Percentiles rank a stretch among this genome's conserved stretches.
Evolutionary conservation across 495 filamentous ascomycete genomes (phyloP).

Genomic region (Apodospora peruviana): DNA sequence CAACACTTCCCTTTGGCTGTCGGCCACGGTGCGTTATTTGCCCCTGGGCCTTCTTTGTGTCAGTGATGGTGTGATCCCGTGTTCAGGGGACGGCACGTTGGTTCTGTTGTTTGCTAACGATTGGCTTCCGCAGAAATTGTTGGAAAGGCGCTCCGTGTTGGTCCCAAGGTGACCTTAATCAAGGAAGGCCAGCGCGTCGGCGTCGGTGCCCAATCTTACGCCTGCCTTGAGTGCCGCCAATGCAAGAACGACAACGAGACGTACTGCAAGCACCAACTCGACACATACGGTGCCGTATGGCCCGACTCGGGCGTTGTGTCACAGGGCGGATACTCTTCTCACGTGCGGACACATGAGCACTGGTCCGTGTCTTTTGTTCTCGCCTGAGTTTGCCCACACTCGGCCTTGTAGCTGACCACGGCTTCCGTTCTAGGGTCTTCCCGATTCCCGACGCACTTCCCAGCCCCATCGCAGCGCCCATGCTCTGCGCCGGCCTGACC

Average conservation of each 20-base stretch:
- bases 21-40: conserved; percentile 38
- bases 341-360: conserved; percentile 50
- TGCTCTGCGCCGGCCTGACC: conserved; percentile 86
- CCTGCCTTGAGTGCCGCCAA: conserved; percentile 50
- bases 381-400: neutral
- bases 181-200: conserved; percentile 52
- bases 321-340: conserved; percentile 51
- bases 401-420: neutral
- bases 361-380: conserved; percentile 27
- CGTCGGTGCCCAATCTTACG: conserved; percentile 51
- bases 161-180: conserved; percentile 50
- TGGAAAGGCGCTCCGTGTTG: conserved; percentile 46
- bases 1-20: conserved; percentile 48
- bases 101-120: neutral
- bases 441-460: conserved; percentile 72
- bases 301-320: conserved; percentile 47
- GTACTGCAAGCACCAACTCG: conserved; percentile 50
- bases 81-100: neutral
- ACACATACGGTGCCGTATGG: conserved; percentile 51
- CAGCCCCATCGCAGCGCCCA: conserved; percentile 66
- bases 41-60: too few species aligned
- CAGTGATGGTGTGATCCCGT: too few species aligned
- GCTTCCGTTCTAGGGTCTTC: conserved; percentile 47
- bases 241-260: conserved; percentile 57
- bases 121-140: conserved; percentile 33